Conservation (phyloP, 139 green algal genomes). For the Ettlia oleoabundans region DNA sequence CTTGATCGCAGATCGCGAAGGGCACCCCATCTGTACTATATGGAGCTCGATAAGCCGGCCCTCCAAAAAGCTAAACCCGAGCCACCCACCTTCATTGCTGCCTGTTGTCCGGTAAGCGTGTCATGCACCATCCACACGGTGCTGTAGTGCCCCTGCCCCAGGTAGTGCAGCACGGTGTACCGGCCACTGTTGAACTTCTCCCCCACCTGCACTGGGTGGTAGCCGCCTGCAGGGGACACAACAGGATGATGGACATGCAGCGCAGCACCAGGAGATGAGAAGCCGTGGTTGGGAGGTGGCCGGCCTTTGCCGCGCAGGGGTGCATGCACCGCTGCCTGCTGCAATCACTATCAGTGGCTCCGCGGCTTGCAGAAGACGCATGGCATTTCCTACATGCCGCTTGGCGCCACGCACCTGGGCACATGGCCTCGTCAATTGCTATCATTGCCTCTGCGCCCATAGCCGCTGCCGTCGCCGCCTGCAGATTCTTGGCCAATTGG, state of each 20-base stretch:
- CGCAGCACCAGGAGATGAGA: too few relatives aligned
- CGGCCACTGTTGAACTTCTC: conserved; percentile 87
- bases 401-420: conserved; percentile 3
- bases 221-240: conserved; percentile 76
- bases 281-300: too few relatives aligned
- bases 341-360: background rate
- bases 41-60: too few relatives aligned
- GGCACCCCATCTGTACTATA: too few relatives aligned
- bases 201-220: conserved; percentile 91
- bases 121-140: conserved; percentile 97
- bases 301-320: too few relatives aligned
- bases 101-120: conserved; percentile 43
- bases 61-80: too few relatives aligned
- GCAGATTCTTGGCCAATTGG: conserved; percentile 4
- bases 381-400: background rate
- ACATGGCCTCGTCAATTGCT: conserved; percentile 1
- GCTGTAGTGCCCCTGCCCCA: conserved; percentile 98
- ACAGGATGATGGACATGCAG: background rate
- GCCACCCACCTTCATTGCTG: conserved; percentile 70
- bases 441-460: background rate
- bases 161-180: conserved; percentile 91
- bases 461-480: background rate
- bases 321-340: too few relatives aligned
- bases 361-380: background rate
- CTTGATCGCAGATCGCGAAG: too few relatives aligned